Conservation (phyloP, 306 rosid species). For the Sindora glabra region DNA sequence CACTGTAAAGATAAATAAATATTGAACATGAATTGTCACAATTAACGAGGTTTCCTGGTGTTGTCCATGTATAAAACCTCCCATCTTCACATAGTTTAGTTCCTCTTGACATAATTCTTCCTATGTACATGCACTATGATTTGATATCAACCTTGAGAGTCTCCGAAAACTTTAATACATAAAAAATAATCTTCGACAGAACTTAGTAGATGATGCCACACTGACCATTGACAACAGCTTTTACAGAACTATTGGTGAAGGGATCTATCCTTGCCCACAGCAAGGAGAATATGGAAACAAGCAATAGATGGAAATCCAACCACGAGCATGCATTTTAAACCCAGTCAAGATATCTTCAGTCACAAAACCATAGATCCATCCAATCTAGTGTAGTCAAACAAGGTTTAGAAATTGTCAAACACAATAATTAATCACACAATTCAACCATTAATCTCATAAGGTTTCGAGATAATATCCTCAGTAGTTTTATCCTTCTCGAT, state of each 20-base stretch:
- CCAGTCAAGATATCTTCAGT: slow-evolving; percentile 99
- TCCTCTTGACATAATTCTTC: slow-evolving; percentile 26
- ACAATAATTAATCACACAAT: background rate
- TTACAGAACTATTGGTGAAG: slow-evolving; percentile 38
- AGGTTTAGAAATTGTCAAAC: slow-evolving; percentile 3
- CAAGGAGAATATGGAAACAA: slow-evolving; percentile 86
- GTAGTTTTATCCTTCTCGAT: slow-evolving; percentile 30
- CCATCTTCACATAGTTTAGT: background rate
- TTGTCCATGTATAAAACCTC: background rate
- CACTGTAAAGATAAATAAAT: background rate
- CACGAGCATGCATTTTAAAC: slow-evolving; percentile 99
- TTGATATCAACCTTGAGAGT: slow-evolving; percentile 8
- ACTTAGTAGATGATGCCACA: slow-evolving; percentile 76
- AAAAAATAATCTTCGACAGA: background rate
- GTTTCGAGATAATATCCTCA: slow-evolving; percentile 13
- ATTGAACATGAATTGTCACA: slow-evolving; percentile 14
- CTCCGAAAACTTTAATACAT: slow-evolving; percentile 2
- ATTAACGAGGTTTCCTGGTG: background rate
- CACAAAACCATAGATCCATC: slow-evolving; percentile 99
- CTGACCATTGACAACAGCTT: slow-evolving; percentile 47
- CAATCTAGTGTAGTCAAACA: slow-evolving; percentile 55
- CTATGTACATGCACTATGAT: slow-evolving; percentile 52
- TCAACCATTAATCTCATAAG: too few species aligned
- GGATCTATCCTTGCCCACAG: slow-evolving; percentile 93
- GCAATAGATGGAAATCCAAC: slow-evolving; percentile 97